Percentiles rank a stretch among this genome's conserved stretches.
These are phyloP conservation scores for Ophiostoma pallidulum DNA, from an alignment of 2,329 filamentous ascomycete species.

Conservation along the genomic window DNA sequence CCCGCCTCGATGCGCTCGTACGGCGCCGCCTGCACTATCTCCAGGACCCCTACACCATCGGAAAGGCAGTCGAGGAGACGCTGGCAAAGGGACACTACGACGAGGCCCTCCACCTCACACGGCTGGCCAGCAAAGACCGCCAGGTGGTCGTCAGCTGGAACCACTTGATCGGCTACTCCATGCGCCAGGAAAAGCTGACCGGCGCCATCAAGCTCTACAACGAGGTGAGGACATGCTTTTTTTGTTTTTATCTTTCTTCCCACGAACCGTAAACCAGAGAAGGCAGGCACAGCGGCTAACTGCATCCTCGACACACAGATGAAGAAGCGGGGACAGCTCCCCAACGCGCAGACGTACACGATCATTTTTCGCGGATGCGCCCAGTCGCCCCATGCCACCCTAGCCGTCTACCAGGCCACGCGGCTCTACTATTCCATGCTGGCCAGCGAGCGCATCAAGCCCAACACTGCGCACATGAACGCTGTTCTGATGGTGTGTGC, in stretches of 20 bases:
- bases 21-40: constrained; percentile 32
- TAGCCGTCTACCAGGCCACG: constrained; percentile 59
- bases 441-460: constrained; percentile 52
- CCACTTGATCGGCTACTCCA: constrained; percentile 62
- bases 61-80: constrained; percentile 52
- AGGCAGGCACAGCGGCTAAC: background rate
- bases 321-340: constrained; percentile 82
- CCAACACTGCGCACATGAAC: constrained; percentile 77
- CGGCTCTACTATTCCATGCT: constrained; percentile 70
- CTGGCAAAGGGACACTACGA: constrained; percentile 51
- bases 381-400: constrained; percentile 44
- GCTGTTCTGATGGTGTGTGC: constrained; percentile 77
- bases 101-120: constrained; percentile 59
- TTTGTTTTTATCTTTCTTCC: too few species aligned
- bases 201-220: constrained; percentile 76
- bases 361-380: constrained; percentile 70
- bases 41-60: constrained; percentile 63
- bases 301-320: constrained; percentile 46
- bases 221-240: constrained; percentile 62
- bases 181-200: constrained; percentile 51
- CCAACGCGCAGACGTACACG: constrained; percentile 76
- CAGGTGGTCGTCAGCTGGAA: constrained; percentile 79
- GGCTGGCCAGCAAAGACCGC: constrained; percentile 55
- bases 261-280: too few species aligned
- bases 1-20: background rate